Evolutionary conservation across 768 basidiomycete genomes (phyloP), one percentile per base, ranked within the genome.

Genomic region (Suillus plorans): DNA sequence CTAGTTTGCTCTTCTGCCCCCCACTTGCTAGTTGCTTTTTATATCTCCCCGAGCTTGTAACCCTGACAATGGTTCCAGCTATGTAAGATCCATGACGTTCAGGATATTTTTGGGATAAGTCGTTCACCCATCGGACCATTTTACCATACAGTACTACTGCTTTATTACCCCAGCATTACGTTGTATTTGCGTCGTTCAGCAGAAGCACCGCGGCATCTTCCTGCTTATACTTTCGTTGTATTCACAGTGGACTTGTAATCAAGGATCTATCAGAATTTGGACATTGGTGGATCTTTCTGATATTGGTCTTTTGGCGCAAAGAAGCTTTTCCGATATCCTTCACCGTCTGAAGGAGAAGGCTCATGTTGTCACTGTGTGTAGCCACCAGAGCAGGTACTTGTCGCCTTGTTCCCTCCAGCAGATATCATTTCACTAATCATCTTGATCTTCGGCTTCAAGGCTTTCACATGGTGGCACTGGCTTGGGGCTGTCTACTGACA

Each of bases 91-190:
- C n/a, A 67, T 64, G 57, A 68, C 66, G 70, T 70, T 64, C 70
- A 67, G 64, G 69, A 70, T 74, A 72, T 76, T 62, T 62, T 64
- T 45, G 50, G 63, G 39, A 64, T 49, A 63, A 69, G 45, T 62
- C 68, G 44, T 64, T 69, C 36, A 68, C 73, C 41, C 66, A 41
- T 70, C 34, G 65, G 67, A 65, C 65, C 64, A 70, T 60, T 71
- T 65, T 77, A 77, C 66, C 73, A 60, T 77, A 75, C 71, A 69
- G 69, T 69, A 66, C 34, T 73, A 66, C 64, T 77, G 74, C 76
- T 75, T 64, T 50, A n/a, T 68, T 68, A 62, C 67, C 62, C 64
- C 52, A 62, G 68, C 68, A 71, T 68, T 64, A 52, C 47, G 63
- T 69, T 60, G 66, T 69, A 59, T 59, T 59, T 44, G 41, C 37